Evolutionary conservation across 495 filamentous ascomycete genomes (phyloP).

Genomic region (Thermothielavioides terrestris): DNA sequence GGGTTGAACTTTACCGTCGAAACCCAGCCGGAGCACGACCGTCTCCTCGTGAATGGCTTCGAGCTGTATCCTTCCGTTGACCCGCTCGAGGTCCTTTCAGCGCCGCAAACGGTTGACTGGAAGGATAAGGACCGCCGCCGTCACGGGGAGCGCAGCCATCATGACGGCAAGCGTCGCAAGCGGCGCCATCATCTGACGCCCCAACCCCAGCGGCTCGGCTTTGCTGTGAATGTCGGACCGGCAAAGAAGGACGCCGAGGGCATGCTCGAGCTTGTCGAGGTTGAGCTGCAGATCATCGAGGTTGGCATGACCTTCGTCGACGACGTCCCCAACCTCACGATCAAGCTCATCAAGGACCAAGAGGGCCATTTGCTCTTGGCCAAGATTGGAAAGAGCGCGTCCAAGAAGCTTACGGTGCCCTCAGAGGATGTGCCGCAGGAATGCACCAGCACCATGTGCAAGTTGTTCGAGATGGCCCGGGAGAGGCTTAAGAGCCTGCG

Average conservation of each 20-base stretch:
- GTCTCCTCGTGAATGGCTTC: constrained; percentile 37
- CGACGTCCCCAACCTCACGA: constrained; percentile 38
- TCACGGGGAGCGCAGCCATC: constrained; percentile 9
- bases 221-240: constrained; percentile 23
- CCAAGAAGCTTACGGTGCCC: constrained; percentile 9
- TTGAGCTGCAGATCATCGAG: constrained; percentile 44
- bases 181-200: constrained; percentile 10
- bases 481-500: constrained; percentile 32
- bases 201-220: constrained; percentile 30
- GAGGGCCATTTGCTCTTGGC: constrained; percentile 37
- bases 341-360: constrained; percentile 37
- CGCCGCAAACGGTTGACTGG: constrained; percentile 21
- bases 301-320: constrained; percentile 38
- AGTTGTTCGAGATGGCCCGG: constrained; percentile 34
- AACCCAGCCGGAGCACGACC: constrained; percentile 21
- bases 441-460: constrained; percentile 40
- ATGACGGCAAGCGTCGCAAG: constrained; percentile 13
- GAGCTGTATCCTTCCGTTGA: constrained; percentile 35
- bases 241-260: constrained; percentile 23
- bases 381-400: constrained; percentile 20
- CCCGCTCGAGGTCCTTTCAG: constrained; percentile 22
- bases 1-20: constrained; percentile 34
- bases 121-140: neutral
- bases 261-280: constrained; percentile 30
- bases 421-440: constrained; percentile 21